These are phyloP conservation scores for Fusarium chlamydosporum DNA, from an alignment of 2,329 filamentous ascomycete genomes.

Conservation along the genomic window DNA sequence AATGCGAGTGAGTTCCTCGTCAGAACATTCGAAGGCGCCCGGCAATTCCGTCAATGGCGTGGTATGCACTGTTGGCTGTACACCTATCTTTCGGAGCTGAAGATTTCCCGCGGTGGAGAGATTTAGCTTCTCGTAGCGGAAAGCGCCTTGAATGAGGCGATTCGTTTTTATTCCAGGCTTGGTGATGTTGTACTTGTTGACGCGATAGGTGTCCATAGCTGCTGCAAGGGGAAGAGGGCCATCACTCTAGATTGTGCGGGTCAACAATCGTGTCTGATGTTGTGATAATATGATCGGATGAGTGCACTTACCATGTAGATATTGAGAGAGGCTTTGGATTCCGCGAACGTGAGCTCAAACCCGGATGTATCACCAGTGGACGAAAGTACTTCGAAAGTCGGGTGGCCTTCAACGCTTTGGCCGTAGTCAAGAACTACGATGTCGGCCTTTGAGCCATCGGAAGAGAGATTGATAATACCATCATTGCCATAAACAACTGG, in stretches of 20 bases:
- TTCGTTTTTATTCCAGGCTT: neutral
- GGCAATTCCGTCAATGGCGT: neutral
- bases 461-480: neutral
- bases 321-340: neutral
- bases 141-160: conserved; percentile 7
- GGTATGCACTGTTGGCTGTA: neutral
- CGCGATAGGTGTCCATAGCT: conserved; percentile 7
- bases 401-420: neutral
- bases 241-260: neutral
- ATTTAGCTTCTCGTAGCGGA: conserved; percentile 14
- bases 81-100: fast-evolving
- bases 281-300: no score
- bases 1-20: neutral
- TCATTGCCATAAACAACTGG: neutral
- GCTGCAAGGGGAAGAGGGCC: conserved; percentile 5
- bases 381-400: conserved; percentile 4
- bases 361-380: neutral
- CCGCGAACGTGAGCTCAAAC: neutral
- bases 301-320: neutral
- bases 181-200: conserved; percentile 8
- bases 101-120: neutral
- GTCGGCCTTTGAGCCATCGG: neutral
- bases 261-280: no score
- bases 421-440: conserved; percentile 2
- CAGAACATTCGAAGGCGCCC: neutral